These are phyloP conservation scores for Solanum tarapatanum DNA, from an alignment of 257 asterid genomes.

Conservation along the genomic window DNA sequence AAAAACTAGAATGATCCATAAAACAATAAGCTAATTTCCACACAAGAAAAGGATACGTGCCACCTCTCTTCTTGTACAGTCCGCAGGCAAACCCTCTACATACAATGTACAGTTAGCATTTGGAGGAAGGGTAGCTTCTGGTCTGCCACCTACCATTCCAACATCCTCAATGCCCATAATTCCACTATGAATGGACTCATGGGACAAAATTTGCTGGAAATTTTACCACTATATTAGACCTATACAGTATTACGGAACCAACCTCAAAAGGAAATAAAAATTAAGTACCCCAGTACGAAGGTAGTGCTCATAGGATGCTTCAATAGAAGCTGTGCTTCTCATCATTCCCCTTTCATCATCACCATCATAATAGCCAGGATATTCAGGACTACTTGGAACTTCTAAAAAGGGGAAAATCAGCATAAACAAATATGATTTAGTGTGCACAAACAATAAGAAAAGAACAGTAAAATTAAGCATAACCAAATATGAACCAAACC, in stretches of 20 bases:
- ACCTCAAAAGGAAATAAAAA: not conserved
- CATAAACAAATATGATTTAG: not conserved
- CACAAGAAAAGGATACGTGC: slow-evolving; percentile 56
- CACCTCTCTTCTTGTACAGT: slow-evolving; percentile 72
- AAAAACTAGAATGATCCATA: slow-evolving; percentile 4
- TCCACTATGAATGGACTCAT: slow-evolving; percentile 41
- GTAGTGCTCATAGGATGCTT: slow-evolving; percentile 77
- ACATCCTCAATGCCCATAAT: slow-evolving; percentile 31
- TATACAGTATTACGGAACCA: not conserved
- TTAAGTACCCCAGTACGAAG: slow-evolving; percentile 44
- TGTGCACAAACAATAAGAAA: not conserved
- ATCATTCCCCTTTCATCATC: slow-evolving; percentile 45
- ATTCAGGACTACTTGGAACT: slow-evolving; percentile 43
- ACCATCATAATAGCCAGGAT: slow-evolving; percentile 29
- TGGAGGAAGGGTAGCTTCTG: slow-evolving; percentile 62
- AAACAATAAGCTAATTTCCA: not conserved
- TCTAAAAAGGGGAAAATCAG: slow-evolving; percentile 18
- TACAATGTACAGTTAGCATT: slow-evolving; percentile 75
- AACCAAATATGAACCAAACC: not conserved
- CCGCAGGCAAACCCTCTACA: slow-evolving; percentile 39
- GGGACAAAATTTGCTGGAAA: slow-evolving; percentile 41
- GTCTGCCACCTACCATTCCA: slow-evolving; percentile 35
- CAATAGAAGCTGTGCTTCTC: slow-evolving; percentile 53
- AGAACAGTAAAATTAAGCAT: not conserved
- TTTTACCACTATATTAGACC: not conserved